A percentile compares a stretch with the other conserved stretches of the same genome.
These are phyloP conservation scores for Amanita pallidorosea DNA, from an alignment of 768 basidiomycete species.

Conservation along the genomic window DNA sequence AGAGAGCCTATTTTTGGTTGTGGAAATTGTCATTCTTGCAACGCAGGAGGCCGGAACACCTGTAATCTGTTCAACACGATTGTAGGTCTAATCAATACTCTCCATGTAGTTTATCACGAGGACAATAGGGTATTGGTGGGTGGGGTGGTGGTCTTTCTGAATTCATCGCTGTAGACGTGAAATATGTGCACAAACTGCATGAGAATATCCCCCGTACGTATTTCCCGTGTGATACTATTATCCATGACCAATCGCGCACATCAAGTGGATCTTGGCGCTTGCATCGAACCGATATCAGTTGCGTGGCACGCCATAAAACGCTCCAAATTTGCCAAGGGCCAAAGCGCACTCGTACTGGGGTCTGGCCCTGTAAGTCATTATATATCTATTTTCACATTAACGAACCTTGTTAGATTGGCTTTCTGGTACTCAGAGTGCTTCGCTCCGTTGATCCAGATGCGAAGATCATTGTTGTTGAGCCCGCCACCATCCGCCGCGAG, in stretches of 20 bases:
- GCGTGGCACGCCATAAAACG: constrained; percentile 34
- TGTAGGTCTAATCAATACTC: constrained; percentile 13
- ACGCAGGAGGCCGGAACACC: constrained; percentile 20
- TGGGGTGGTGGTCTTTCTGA: constrained; percentile 34
- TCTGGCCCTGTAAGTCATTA: constrained; percentile 26
- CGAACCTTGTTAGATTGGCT: constrained; percentile 20
- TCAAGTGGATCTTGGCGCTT: constrained; percentile 35
- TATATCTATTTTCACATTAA: neutral
- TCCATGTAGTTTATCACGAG: neutral
- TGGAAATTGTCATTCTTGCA: constrained; percentile 26
- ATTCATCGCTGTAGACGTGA: constrained; percentile 24
- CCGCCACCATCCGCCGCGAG: constrained; percentile 24
- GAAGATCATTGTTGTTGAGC: constrained; percentile 29
- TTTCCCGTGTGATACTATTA: neutral
- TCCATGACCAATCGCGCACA: neutral
- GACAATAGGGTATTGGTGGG: constrained; percentile 24
- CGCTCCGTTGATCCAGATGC: constrained; percentile 13
- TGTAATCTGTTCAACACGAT: constrained; percentile 24
- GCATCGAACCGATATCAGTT: constrained; percentile 36
- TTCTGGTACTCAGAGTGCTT: constrained; percentile 28
- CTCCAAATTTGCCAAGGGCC: constrained; percentile 24
- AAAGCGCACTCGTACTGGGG: constrained; percentile 30
- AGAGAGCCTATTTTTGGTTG: constrained; percentile 35
- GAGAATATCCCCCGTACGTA: constrained; percentile 24
- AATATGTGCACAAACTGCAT: constrained; percentile 27